Evolutionary conservation across 2,329 filamentous ascomycete genomes (phyloP).

Genomic region (Aspergillus vadensis): DNA sequence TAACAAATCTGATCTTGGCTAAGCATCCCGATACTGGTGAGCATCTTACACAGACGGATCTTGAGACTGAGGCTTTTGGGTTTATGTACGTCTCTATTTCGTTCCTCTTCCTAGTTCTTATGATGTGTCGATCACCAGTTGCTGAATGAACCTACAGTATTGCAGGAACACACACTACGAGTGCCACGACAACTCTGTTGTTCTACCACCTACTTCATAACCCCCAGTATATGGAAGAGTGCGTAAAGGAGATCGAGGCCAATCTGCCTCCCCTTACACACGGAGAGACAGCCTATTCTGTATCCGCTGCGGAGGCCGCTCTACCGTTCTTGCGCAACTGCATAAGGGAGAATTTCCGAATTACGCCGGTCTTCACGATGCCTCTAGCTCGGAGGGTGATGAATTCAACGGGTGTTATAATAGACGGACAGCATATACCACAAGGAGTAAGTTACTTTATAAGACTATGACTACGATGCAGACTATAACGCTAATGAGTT

Average conservation of each 20-base stretch:
- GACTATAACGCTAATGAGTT: background rate
- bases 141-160: slow-evolving; percentile 27
- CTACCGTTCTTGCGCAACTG: slow-evolving; percentile 32
- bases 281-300: slow-evolving; percentile 26
- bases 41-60: slow-evolving; percentile 30
- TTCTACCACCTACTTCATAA: slow-evolving; percentile 37
- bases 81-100: slow-evolving; percentile 31
- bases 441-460: slow-evolving; percentile 23
- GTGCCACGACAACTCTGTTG: slow-evolving; percentile 31
- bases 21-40: slow-evolving; percentile 41
- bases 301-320: slow-evolving; percentile 24
- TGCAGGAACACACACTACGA: slow-evolving; percentile 39
- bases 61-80: slow-evolving; percentile 42
- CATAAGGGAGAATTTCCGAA: slow-evolving; percentile 38
- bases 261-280: background rate
- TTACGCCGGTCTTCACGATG: slow-evolving; percentile 41
- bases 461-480: too few relatives aligned
- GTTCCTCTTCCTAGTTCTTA: too few relatives aligned
- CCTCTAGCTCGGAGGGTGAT: slow-evolving; percentile 33
- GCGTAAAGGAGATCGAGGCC: background rate
- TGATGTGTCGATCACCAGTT: too few relatives aligned
- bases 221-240: slow-evolving; percentile 23
- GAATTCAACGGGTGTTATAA: slow-evolving; percentile 25
- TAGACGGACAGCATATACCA: slow-evolving; percentile 29
- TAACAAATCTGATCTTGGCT: slow-evolving; percentile 41